These are phyloP conservation scores for Simplicillium aogashimaense DNA, from an alignment of 2,329 filamentous ascomycete species.

Conservation along the genomic window DNA sequence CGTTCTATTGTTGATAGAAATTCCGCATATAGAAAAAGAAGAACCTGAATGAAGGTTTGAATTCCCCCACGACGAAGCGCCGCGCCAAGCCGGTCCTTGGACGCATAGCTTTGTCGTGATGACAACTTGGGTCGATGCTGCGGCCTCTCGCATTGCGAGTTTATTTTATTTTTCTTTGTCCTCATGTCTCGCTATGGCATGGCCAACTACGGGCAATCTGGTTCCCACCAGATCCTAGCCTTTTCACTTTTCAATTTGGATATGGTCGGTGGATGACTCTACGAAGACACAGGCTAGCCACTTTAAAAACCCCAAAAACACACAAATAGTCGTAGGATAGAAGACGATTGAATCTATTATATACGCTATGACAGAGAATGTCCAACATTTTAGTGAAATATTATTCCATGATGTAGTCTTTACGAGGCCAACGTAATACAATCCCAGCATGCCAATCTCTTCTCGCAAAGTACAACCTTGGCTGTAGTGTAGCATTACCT, in stretches of 20 bases:
- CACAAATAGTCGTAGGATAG: conserved; percentile 24
- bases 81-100: conserved; percentile 35
- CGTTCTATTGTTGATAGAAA: neutral
- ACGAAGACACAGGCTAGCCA: conserved; percentile 11
- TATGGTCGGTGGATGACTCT: conserved; percentile 1
- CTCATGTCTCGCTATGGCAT: neutral
- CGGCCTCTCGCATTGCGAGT: conserved; percentile 28
- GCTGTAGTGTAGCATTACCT: too few species aligned
- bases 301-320: conserved; percentile 14
- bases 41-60: neutral
- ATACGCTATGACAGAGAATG: too few species aligned
- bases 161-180: too few species aligned
- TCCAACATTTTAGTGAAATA: too few species aligned
- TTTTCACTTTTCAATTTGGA: conserved; percentile 1
- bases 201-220: neutral
- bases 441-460: too few species aligned
- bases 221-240: neutral
- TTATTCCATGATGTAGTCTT: too few species aligned
- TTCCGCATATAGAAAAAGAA: neutral
- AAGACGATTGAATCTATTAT: conserved; percentile 43
- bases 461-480: too few species aligned
- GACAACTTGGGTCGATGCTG: conserved; percentile 43
- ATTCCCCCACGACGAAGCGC: conserved; percentile 14
- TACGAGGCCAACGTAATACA: too few species aligned
- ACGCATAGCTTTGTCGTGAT: conserved; percentile 15